These are phyloP conservation scores for Volvox carteri DNA, from an alignment of 163 green algal genomes.

Conservation along the genomic window DNA sequence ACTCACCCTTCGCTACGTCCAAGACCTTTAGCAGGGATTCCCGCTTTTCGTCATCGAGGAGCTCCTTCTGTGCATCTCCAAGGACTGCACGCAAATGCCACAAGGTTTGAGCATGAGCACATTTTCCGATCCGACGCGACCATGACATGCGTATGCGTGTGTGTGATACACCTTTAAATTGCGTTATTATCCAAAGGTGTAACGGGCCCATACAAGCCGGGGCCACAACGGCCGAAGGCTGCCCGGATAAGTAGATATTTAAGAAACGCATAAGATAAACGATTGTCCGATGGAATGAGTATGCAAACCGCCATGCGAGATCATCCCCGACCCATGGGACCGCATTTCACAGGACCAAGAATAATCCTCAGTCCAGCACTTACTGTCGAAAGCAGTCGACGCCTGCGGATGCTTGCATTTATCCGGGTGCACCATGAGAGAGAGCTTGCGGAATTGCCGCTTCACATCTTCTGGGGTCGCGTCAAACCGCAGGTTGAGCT, in stretches of 20 bases:
- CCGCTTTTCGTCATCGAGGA: slow-evolving; percentile 84
- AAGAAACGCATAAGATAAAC: not conserved
- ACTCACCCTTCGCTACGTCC: slow-evolving; percentile 78
- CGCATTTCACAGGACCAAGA: no score
- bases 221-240: not conserved
- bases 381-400: slow-evolving; percentile 91
- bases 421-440: slow-evolving; percentile 97
- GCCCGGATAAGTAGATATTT: not conserved
- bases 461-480: slow-evolving; percentile 81
- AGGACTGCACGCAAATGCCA: slow-evolving; percentile 73
- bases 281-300: no score
- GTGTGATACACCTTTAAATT: not conserved
- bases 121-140: not conserved
- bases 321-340: no score
- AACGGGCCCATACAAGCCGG: no score
- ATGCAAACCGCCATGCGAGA: no score
- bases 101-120: not conserved
- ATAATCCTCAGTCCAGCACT: slow-evolving; percentile 22
- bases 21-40: slow-evolving; percentile 80
- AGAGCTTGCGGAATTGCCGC: slow-evolving; percentile 81
- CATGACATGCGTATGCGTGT: no score
- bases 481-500: slow-evolving; percentile 92
- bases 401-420: slow-evolving; percentile 96
- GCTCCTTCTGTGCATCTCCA: slow-evolving; percentile 83
- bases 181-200: no score